These are phyloP conservation scores for Penicillium turbatum DNA, from an alignment of 495 filamentous ascomycete genomes.

Conservation along the genomic window DNA sequence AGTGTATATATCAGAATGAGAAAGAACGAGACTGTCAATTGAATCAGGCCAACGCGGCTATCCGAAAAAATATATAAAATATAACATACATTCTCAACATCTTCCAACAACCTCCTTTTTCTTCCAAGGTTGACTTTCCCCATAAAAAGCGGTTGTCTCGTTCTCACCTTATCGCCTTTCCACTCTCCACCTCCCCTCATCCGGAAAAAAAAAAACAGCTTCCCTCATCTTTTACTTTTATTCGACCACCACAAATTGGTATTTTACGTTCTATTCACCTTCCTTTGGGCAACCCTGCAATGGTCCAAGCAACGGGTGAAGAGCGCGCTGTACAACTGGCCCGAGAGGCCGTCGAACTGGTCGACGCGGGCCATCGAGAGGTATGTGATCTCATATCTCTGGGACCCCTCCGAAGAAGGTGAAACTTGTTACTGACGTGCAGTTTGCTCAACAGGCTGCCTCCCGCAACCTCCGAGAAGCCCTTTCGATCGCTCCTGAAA, in stretches of 20 bases:
- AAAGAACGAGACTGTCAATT: neutral
- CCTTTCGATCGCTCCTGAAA: conserved; percentile 54
- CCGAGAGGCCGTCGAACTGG: conserved; percentile 47
- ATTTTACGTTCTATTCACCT: conserved; percentile 5
- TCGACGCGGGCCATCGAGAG: conserved; percentile 47
- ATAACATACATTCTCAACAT: neutral
- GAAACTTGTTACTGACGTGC: neutral
- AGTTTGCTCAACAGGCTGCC: conserved; percentile 41
- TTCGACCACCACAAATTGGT: conserved; percentile 1
- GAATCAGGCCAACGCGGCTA: neutral
- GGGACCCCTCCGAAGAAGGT: neutral
- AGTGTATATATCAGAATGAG: conserved; percentile 1
- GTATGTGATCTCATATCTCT: conserved; percentile 23
- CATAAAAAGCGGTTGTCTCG: conserved; percentile 8
- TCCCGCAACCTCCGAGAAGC: conserved; percentile 60
- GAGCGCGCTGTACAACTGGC: conserved; percentile 49
- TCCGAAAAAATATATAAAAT: neutral
- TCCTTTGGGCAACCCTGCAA: conserved; percentile 35
- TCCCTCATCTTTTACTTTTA: neutral
- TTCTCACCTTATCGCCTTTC: conserved; percentile 16
- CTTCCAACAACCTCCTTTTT: neutral
- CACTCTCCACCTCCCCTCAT: conserved; percentile 8
- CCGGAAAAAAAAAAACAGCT: conserved; percentile 14
- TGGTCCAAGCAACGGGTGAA: conserved; percentile 46
- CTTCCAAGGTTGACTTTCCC: neutral